A percentile compares a stretch with the other conserved stretches of the same genome.
These are phyloP conservation scores for Aspergillus homomorphus DNA, from an alignment of 495 filamentous ascomycete genomes.

Conservation along the genomic window DNA sequence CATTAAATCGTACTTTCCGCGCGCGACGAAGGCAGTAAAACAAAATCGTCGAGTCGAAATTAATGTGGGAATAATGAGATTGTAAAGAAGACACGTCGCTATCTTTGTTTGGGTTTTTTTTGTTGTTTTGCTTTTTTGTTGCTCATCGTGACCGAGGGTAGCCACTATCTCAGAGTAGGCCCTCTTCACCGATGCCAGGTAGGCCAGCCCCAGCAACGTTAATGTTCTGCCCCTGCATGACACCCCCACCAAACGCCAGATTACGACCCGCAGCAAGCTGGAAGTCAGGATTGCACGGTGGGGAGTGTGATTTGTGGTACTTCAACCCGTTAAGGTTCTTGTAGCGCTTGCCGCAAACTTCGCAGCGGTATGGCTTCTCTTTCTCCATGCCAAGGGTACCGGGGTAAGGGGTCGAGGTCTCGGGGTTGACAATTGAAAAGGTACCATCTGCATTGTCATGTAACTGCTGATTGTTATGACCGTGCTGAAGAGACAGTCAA, in stretches of 20 bases:
- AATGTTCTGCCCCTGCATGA: constrained; percentile 52
- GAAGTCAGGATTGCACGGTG: constrained; percentile 60
- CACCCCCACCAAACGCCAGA: constrained; percentile 43
- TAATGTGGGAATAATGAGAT: constrained; percentile 14
- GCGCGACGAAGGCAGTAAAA: constrained; percentile 18
- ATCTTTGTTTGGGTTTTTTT: constrained; percentile 8
- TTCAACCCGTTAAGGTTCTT: constrained; percentile 98
- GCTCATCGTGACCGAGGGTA: neutral
- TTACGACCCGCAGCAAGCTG: constrained; percentile 42
- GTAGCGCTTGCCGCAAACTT: constrained; percentile 95
- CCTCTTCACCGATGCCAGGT: constrained; percentile 52
- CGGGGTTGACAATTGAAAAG: constrained; percentile 96
- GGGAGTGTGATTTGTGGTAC: constrained; percentile 85
- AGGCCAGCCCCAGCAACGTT: constrained; percentile 51
- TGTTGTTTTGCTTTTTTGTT: neutral
- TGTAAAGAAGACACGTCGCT: constrained; percentile 7
- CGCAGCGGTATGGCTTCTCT: constrained; percentile 97
- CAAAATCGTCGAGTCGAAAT: constrained; percentile 23
- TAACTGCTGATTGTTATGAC: constrained; percentile 92
- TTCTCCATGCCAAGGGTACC: constrained; percentile 99
- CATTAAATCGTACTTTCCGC: constrained; percentile 27
- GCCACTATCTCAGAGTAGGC: constrained; percentile 34
- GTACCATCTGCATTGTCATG: constrained; percentile 95
- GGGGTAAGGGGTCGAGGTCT: constrained; percentile 88
- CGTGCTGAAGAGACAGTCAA: constrained; percentile 56